A percentile compares a stretch with the other conserved stretches of the same genome.
phyloP scores from a whole-genome alignment of 441 rosid genomes.

The Euphorbia celastroides region DNA sequence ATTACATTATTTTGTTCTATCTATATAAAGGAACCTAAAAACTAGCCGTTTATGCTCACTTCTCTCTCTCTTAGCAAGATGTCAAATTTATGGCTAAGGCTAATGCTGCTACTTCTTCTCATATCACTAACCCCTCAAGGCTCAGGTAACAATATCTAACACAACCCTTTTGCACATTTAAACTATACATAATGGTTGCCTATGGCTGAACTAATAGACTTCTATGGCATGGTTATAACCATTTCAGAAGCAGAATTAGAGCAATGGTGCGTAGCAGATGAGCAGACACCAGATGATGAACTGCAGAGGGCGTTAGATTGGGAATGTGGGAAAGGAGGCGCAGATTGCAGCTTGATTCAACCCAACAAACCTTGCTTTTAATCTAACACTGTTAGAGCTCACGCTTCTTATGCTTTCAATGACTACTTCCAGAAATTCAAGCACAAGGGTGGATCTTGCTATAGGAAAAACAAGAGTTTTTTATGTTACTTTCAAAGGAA shows the following conservation, averaged over 20 bases:
- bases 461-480: no score
- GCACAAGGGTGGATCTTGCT: conserved; percentile 57
- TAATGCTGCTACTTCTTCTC: conserved; percentile 33
- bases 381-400: conserved; percentile 53
- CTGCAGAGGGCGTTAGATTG: conserved; percentile 55
- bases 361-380: conserved; percentile 47
- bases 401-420: conserved; percentile 65
- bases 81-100: conserved; percentile 37
- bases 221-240: not conserved
- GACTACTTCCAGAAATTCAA: conserved; percentile 60
- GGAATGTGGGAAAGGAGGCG: conserved; percentile 57
- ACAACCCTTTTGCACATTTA: not conserved
- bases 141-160: conserved; percentile 26
- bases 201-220: not conserved
- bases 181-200: not conserved
- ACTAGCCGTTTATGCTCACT: conserved; percentile 4
- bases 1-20: not conserved
- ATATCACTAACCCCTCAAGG: conserved; percentile 26
- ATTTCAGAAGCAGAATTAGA: conserved; percentile 39
- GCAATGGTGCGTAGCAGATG: conserved; percentile 77
- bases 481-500: no score
- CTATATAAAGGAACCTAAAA: conserved; percentile 7
- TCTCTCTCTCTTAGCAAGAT: conserved; percentile 23
- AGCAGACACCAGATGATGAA: conserved; percentile 59
- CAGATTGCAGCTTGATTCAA: conserved; percentile 53